Percentiles rank a stretch among this genome's conserved stretches.
phyloP scores from a whole-genome alignment of 192 early-diverging fungal species.

The Entomortierella beljakovae region DNA sequence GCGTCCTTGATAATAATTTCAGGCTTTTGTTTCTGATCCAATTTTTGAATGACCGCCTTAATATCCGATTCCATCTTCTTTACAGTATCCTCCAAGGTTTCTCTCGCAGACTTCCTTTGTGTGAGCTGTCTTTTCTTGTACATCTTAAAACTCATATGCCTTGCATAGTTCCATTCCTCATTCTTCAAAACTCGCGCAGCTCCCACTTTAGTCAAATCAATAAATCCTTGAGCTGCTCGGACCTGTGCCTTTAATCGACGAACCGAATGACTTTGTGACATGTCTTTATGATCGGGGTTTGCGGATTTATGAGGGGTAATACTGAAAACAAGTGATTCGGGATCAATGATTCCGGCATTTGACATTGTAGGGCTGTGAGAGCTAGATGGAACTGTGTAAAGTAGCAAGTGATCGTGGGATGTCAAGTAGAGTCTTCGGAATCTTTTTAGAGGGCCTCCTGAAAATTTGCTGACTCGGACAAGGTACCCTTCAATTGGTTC shows the following conservation, averaged over 20 bases:
- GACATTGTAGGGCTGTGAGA: constrained; percentile 44
- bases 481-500: constrained; percentile 55
- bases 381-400: constrained; percentile 40
- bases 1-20: constrained; percentile 16
- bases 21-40: not conserved
- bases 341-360: constrained; percentile 29
- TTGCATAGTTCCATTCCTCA: constrained; percentile 22
- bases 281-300: constrained; percentile 39
- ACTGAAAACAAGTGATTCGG: constrained; percentile 39
- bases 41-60: constrained; percentile 1
- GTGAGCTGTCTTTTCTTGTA: constrained; percentile 4
- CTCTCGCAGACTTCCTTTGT: not conserved
- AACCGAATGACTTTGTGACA: constrained; percentile 49
- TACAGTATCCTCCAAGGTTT: constrained; percentile 2
- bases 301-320: constrained; percentile 48
- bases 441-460: constrained; percentile 34
- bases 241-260: constrained; percentile 47
- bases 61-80: constrained; percentile 5
- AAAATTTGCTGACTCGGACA: constrained; percentile 45
- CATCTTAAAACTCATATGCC: constrained; percentile 21
- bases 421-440: constrained; percentile 51
- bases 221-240: constrained; percentile 35
- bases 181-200: constrained; percentile 19
- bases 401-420: constrained; percentile 53
- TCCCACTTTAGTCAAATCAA: constrained; percentile 44